These are phyloP conservation scores for Colletotrichum sp. DNA, from an alignment of 2,329 filamentous ascomycete genomes.

Conservation along the genomic window DNA sequence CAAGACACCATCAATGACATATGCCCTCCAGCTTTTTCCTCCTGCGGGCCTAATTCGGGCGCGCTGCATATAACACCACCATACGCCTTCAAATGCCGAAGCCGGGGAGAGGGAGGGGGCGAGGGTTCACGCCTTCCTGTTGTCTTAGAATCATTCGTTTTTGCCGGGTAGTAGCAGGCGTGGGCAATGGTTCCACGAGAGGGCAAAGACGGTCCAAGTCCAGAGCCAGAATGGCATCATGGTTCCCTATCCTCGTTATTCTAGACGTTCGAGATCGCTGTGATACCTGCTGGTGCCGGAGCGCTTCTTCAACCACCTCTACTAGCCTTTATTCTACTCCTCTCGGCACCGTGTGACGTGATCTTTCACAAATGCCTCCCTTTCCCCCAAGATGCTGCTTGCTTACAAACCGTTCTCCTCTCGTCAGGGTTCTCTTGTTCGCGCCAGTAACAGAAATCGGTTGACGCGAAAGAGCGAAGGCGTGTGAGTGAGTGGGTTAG, in stretches of 20 bases:
- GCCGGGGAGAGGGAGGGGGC: not conserved
- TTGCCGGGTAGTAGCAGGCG: not conserved
- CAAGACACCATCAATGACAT: not conserved
- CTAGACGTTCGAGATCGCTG: not conserved
- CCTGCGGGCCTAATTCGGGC: not conserved
- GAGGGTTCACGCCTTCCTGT: not conserved
- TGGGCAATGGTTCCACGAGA: not conserved
- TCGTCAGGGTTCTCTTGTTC: not conserved
- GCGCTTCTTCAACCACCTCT: not conserved
- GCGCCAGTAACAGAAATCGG: not conserved
- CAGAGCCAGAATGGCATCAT: not conserved
- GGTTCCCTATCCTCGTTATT: not conserved
- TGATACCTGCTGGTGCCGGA: not conserved
- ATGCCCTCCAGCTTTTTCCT: not conserved
- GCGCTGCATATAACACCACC: not conserved
- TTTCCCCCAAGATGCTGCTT: not conserved
- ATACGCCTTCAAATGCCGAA: not conserved
- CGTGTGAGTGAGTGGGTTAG: not conserved
- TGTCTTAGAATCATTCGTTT: slow-evolving; percentile 1
- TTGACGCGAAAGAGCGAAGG: slow-evolving; percentile 1
- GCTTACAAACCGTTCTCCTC: not conserved
- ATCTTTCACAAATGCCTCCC: not conserved
- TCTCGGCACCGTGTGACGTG: not conserved
- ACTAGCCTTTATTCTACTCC: not conserved
- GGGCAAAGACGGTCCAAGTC: not conserved